Evolutionary conservation across 345 rosid species (phyloP).

Genomic region (Cardiospermum halicacabum): DNA sequence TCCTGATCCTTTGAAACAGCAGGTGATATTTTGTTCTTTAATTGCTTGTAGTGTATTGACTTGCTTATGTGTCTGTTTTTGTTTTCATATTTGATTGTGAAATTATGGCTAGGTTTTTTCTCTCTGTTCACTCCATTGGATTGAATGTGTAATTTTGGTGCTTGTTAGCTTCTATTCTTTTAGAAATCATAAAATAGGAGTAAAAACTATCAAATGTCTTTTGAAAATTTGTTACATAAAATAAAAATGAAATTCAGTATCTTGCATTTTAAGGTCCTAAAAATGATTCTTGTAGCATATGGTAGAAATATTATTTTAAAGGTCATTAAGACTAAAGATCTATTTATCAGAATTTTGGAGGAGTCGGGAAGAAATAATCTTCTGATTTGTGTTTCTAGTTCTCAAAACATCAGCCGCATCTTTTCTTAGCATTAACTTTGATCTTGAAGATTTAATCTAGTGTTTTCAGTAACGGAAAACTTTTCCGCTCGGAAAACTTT

Average conservation of each 20-base stretch:
- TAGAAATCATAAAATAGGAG: neutral
- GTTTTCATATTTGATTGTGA: neutral
- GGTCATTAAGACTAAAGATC: neutral
- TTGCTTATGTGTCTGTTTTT: neutral
- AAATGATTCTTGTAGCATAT: neutral
- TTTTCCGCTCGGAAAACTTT: neutral
- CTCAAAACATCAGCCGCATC: neutral
- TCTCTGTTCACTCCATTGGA: neutral
- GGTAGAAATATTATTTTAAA: neutral
- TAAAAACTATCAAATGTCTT: neutral
- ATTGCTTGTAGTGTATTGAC: neutral
- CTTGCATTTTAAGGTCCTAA: neutral
- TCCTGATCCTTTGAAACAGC: slow-evolving; percentile 54
- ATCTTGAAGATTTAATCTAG: neutral
- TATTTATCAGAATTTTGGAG: neutral
- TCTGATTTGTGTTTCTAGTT: neutral
- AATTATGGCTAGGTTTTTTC: neutral
- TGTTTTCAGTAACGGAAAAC: neutral
- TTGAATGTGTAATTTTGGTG: neutral
- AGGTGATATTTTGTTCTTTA: slow-evolving; percentile 34
- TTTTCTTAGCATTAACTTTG: neutral
- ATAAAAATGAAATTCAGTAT: neutral
- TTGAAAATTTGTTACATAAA: neutral
- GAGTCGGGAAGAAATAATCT: neutral
- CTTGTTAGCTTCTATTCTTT: neutral